Base-by-base conservation (phyloP, 2,329 filamentous ascomycete species). In the Hymenoscyphus albidus region DNA sequence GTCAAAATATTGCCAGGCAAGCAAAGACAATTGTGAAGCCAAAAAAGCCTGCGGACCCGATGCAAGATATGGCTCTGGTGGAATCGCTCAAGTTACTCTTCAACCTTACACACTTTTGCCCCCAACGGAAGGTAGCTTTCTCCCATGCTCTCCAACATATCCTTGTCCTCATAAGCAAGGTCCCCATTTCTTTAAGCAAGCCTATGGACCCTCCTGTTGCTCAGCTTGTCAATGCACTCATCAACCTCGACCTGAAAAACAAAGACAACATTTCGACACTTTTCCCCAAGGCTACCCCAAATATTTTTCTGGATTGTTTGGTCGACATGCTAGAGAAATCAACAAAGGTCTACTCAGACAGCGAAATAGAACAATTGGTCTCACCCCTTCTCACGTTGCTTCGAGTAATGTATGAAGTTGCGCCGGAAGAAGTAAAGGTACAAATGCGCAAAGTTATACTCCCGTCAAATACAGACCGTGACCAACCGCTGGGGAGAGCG, bases 61-160 rank as follows among this genome's bases (percentile, higher is more conserved):
- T 93, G 83, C 87, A 90, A 68, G 87, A 90, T 65, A 87, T 94
- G 85, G 92, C 93, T 0, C 81, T 98, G 44, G 83, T 82, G 9
- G 94, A 98, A 76, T 94, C 90, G 0, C 80, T 95, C 59, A 97
- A 96, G 74, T 82, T 98, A 51, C 79, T 96, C 61, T 98, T 96
- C 81, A 97, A 97, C 76, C 82, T 97, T 62, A 90, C 90, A 1
- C 88, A 93, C 71, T 87, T 88, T 72, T 89, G 88, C 72, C 85
- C 87, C 3, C 82, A 88, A 54, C 81, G 88, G 32, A 77, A 79
- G 4, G 75, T 80, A 0, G 78, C 81, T 0, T 96, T 97, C 73
- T 86, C 86, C 1, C 79, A 84, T 27, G 86, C 89, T 2, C 83
- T 96, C 54, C 83, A 87, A 12, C 82, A 87, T 65, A 85, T 98